Evolutionary conservation across 345 rosid genomes (phyloP).

Genomic region (Cardamine chenopodiifolia): DNA sequence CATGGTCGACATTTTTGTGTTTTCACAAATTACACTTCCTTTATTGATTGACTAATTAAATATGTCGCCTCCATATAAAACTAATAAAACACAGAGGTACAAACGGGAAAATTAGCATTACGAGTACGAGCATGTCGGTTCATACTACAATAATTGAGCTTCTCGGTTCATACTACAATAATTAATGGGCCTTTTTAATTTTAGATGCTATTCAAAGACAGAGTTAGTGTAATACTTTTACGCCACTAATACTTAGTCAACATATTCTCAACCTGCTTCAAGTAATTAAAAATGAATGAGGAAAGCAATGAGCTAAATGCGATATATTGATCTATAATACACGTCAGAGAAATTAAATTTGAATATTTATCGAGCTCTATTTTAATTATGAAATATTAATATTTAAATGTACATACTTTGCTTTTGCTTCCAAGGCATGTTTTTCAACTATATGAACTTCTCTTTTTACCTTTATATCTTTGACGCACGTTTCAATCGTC

Average conservation of each 20-base stretch:
- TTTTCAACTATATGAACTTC: constrained; percentile 12
- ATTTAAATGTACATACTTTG: background rate
- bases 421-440: constrained; percentile 33
- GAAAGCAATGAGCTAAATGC: background rate
- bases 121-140: background rate
- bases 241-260: background rate
- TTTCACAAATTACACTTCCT: background rate
- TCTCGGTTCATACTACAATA: background rate
- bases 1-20: too few species aligned
- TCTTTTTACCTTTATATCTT: constrained; percentile 10
- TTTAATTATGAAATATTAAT: background rate
- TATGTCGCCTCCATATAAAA: background rate
- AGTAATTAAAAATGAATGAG: background rate
- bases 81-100: background rate
- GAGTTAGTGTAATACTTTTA: constrained; percentile 1
- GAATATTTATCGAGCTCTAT: background rate
- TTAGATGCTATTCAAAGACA: background rate
- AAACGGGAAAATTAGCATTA: background rate
- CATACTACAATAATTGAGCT: background rate
- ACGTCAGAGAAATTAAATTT: background rate
- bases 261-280: background rate
- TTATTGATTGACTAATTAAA: background rate
- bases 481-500: constrained; percentile 31
- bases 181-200: background rate
- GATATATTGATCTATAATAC: constrained; percentile 2